These are phyloP conservation scores for Phaffomyces antillensis DNA, from an alignment of 805 yeast species.

Conservation along the genomic window DNA sequence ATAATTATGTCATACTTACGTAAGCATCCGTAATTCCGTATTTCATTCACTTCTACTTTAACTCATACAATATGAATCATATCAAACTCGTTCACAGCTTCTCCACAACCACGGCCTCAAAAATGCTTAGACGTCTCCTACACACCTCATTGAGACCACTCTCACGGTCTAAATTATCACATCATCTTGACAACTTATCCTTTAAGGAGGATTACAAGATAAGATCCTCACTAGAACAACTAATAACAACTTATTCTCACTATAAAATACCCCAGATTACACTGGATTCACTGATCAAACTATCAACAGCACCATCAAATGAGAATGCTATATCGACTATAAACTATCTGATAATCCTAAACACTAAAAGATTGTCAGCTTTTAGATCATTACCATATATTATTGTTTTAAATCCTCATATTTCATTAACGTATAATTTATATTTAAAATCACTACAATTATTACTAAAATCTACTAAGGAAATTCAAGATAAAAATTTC, in stretches of 20 bases:
- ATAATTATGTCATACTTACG: too few relatives aligned
- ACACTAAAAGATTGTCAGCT: slow-evolving; percentile 64
- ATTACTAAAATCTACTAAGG: slow-evolving; percentile 37
- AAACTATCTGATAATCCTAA: slow-evolving; percentile 47
- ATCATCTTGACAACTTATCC: slow-evolving; percentile 17
- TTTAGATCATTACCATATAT: slow-evolving; percentile 76
- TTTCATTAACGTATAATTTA: slow-evolving; percentile 66
- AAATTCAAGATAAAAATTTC: slow-evolving; percentile 26
- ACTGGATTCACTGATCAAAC: slow-evolving; percentile 41
- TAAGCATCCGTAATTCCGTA: too few relatives aligned
- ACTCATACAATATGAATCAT: too few relatives aligned
- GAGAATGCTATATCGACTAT: slow-evolving; percentile 44
- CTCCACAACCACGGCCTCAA: too few relatives aligned
- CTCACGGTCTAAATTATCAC: slow-evolving; percentile 15
- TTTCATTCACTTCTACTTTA: too few relatives aligned
- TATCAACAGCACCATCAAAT: slow-evolving; percentile 27
- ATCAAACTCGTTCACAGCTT: too few relatives aligned
- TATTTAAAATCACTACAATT: slow-evolving; percentile 65
- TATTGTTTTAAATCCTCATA: slow-evolving; percentile 79
- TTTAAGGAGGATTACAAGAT: slow-evolving; percentile 50
- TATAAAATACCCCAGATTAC: slow-evolving; percentile 48
- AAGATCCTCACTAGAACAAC: slow-evolving; percentile 49
- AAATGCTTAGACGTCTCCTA: slow-evolving; percentile 1
- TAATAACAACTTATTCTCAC: slow-evolving; percentile 50
- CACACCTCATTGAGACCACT: slow-evolving; percentile 1